Base-by-base conservation (phyloP, 306 rosid genomes). In the Carpinus viminea region DNA sequence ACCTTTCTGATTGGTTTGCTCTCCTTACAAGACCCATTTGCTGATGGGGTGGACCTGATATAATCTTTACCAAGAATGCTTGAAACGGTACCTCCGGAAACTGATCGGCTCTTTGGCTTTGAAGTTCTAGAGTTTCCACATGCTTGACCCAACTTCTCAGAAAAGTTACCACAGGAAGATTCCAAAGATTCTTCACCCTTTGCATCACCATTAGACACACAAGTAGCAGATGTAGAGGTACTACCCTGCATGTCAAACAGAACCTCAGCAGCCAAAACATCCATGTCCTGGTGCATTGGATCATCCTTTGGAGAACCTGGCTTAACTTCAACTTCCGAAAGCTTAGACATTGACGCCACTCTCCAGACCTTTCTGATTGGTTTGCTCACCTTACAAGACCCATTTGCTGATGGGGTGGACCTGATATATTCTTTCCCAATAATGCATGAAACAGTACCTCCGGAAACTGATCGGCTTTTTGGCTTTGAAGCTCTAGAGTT, bases 11-110 rank as follows among this genome's bases (percentile, higher is more conserved):
- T 16, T 0, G 92, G 91, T 79, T 88, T 92, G 17, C 70, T 75
- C 10, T 9, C 64, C 52, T 53, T 69, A 52, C 15, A 16, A 73
- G 76, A 78, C 59, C 85, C 88, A 80, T 87, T 85, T 54, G 56
- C 68, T 18, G 89, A 74, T 62, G 86, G 71, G 64, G 50, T 43
- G 43, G 87, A 72, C 76, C 74, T 74, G 53, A 54, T 85, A 81
- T 90, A 90, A 13, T 79, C 83, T 66, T 89, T 95, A 60, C 87
- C 94, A 64, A 90, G 84, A 61, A 86, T 21, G 52, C 89, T 79
- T 4, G 99, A 93, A 65, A 95, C 91, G 41, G 84, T 73, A 56
- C 99, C 99, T 8, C 54, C 53, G 5, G 97, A 92, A 78, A 83
- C 87, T 1, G 98, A 75, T 0, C 26, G 1, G 53, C 16, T 26